Evolutionary conservation across 2,329 filamentous ascomycete species (phyloP).

Genomic region (Westerdykella aurantiaca): DNA sequence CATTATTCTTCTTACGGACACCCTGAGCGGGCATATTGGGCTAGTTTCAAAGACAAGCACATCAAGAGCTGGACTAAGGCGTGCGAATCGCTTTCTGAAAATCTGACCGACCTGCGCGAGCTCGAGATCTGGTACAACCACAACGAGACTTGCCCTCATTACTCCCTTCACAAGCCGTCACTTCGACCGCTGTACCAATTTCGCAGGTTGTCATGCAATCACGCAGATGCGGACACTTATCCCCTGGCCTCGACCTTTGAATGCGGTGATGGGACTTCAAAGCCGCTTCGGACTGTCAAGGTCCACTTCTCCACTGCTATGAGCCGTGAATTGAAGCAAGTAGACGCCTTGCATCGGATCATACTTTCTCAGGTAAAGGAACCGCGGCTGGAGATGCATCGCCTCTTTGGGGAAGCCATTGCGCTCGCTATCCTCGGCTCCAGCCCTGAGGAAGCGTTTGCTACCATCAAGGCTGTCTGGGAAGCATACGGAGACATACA

Average conservation of each 20-base stretch:
- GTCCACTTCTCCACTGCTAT: constrained; percentile 9
- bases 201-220: constrained; percentile 10
- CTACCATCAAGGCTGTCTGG: constrained; percentile 21
- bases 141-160: constrained; percentile 12
- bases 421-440: constrained; percentile 19
- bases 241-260: background rate
- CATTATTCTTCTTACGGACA: constrained; percentile 26
- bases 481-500: background rate
- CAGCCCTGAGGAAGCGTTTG: constrained; percentile 25
- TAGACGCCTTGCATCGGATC: no score
- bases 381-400: constrained; percentile 16
- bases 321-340: no score
- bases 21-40: constrained; percentile 13
- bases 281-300: constrained; percentile 8
- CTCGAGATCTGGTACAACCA: constrained; percentile 19
- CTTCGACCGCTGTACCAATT: constrained; percentile 27
- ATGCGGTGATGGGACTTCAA: background rate
- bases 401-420: constrained; percentile 24
- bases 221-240: background rate
- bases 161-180: constrained; percentile 21
- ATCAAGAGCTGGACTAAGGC: constrained; percentile 15
- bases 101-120: constrained; percentile 15
- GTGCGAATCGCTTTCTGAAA: constrained; percentile 17
- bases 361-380: no score
- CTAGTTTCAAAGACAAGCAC: constrained; percentile 18